These are phyloP conservation scores for Tulasnella sp. DNA, from an alignment of 768 basidiomycete genomes.

Conservation along the genomic window DNA sequence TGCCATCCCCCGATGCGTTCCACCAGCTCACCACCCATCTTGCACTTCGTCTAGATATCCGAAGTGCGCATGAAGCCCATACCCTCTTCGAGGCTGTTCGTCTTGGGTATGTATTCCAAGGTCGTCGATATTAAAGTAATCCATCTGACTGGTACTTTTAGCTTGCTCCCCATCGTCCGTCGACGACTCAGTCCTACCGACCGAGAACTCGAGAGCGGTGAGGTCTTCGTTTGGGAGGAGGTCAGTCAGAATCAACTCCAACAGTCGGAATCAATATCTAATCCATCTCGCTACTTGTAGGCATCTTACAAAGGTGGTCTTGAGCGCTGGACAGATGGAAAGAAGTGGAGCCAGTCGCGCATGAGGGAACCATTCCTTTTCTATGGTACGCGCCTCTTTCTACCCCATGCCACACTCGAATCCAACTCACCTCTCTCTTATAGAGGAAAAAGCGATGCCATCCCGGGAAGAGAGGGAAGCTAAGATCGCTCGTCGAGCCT, in stretches of 20 bases:
- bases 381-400: conserved; percentile 34
- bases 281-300: background rate
- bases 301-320: conserved; percentile 56
- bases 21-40: background rate
- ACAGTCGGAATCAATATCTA: background rate
- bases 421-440: background rate
- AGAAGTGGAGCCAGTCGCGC: conserved; percentile 76
- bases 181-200: conserved; percentile 59
- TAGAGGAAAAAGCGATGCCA: conserved; percentile 62
- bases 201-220: conserved; percentile 57
- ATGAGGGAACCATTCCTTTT: conserved; percentile 68
- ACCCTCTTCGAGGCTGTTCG: conserved; percentile 67
- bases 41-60: conserved; percentile 41
- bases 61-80: conserved; percentile 71
- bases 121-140: background rate
- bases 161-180: conserved; percentile 57
- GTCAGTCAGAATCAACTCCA: background rate
- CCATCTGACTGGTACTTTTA: conserved; percentile 19
- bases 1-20: background rate
- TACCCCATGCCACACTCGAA: background rate
- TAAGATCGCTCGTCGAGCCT: conserved; percentile 55
- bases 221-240: conserved; percentile 81
- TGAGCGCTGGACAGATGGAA: conserved; percentile 72
- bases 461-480: conserved; percentile 69
- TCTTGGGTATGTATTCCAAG: conserved; percentile 23